Conservation (phyloP, 1,284 basidiomycete species). For the Cryptococcus amylolentus region DNA sequence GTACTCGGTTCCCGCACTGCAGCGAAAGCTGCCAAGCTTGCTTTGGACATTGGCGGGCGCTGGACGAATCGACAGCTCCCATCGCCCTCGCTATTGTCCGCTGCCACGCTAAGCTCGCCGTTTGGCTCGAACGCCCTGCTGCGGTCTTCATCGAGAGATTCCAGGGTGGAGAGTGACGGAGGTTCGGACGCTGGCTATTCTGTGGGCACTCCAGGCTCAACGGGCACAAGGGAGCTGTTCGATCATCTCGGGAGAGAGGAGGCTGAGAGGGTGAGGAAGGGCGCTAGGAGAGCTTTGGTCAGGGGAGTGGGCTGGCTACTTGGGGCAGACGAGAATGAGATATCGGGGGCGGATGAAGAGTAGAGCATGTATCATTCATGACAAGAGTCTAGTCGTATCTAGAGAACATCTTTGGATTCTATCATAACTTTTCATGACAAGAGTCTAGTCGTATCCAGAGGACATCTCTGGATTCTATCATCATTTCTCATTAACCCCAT, state of each 20-base stretch:
- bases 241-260: slow-evolving; percentile 23
- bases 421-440: background rate
- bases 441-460: background rate
- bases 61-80: slow-evolving; percentile 1
- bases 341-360: slow-evolving; percentile 8
- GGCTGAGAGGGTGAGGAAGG: slow-evolving; percentile 36
- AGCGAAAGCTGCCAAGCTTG: slow-evolving; percentile 42
- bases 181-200: background rate
- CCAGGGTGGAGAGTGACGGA: background rate
- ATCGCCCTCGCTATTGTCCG: background rate
- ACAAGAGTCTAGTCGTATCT: background rate
- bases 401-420: background rate
- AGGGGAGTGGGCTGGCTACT: slow-evolving; percentile 50
- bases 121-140: background rate
- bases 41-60: slow-evolving; percentile 29
- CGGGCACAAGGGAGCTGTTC: slow-evolving; percentile 20
- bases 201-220: background rate
- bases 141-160: background rate
- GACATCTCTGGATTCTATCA: background rate
- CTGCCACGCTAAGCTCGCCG: background rate
- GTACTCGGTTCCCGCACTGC: slow-evolving; percentile 45
- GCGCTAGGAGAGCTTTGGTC: slow-evolving; percentile 45
- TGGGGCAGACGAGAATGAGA: slow-evolving; percentile 47
- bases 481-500: background rate
- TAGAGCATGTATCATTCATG: background rate